These are phyloP conservation scores for Annulohypoxylon bovei DNA, from an alignment of 495 filamentous ascomycete genomes.

Conservation along the genomic window DNA sequence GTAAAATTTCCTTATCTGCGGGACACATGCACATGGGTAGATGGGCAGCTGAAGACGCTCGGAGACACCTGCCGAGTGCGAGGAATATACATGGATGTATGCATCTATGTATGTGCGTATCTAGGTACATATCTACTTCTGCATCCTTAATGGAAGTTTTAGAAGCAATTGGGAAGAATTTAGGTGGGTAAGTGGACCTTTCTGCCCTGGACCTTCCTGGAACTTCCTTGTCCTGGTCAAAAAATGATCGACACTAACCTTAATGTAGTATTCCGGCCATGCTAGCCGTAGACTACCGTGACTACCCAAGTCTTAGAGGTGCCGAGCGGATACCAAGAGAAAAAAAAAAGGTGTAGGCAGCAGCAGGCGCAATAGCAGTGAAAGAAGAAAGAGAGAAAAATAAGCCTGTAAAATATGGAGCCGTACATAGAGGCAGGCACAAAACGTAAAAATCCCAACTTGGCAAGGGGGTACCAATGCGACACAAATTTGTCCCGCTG, in stretches of 20 bases:
- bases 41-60: background rate
- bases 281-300: slow-evolving; percentile 8
- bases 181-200: background rate
- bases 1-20: background rate
- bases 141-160: background rate
- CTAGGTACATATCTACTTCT: too few relatives aligned
- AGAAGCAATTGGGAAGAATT: slow-evolving; percentile 7
- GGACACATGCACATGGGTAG: background rate
- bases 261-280: slow-evolving; percentile 29
- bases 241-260: slow-evolving; percentile 31
- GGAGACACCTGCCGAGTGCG: background rate
- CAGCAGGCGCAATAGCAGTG: background rate
- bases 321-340: background rate
- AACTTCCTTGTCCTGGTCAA: background rate
- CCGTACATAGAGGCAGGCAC: slow-evolving; percentile 3
- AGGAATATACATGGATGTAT: background rate
- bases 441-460: slow-evolving; percentile 4
- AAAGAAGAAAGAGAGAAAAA: slow-evolving; percentile 1
- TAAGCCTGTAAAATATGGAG: background rate
- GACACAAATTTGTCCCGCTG: slow-evolving; percentile 31
- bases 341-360: background rate
- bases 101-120: background rate
- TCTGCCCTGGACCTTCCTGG: background rate
- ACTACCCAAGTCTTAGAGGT: background rate
- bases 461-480: slow-evolving; percentile 7